Base-by-base conservation (phyloP, 2,329 filamentous ascomycete species). In the Verticillium tricorpus region DNA sequence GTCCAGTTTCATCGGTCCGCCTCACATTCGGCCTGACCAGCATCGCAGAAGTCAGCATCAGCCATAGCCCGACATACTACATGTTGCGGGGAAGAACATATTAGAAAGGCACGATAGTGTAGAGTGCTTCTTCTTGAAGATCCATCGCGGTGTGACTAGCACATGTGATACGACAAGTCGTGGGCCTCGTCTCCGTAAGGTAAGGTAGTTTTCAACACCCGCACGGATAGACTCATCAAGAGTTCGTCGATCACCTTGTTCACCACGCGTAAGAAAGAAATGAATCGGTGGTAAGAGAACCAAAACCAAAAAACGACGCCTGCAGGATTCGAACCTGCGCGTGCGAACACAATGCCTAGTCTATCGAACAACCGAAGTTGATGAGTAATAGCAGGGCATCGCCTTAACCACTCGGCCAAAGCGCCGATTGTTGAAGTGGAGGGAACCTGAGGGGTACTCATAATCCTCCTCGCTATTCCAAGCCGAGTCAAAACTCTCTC, bases 211-310 rank as follows among this genome's bases (percentile, higher is more conserved):
- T 52, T 55, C 22, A 50, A 50, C 32, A 19, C 14, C 1, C 60
- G 60, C 0, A n/a, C n/a, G 60, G 8, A 5, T 61, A 55, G 60
- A 61, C 60, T 8, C 58, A 40, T 37, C 60, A 61, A 31, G 39
- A 61, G 28, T 61, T 17, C 3, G n/a, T n/a, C n/a, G n/a, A n/a
- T n/a, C n/a, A 19, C 15, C 2, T 35, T 61, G 37, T 61, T 55
- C 11, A 12, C 14, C 11, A 22, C 55, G 31, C 25, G 60, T 7
- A 28, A 1, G 28, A 5, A 28, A 28, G 4, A 17, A 11, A 19
- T 11, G 56, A 35, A 9, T 17, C 56, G 7, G 15, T 37, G 19
- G n/a, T n/a, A 11, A 11, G 8, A 45, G 8, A 6, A 28, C 45
- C 45, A 25, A 22, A 52, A 52, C 0, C 28, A 28, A 52, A 25